phyloP scores from a whole-genome alignment of 1,139 yeast genomes.

The Suhomyces kunorum region DNA sequence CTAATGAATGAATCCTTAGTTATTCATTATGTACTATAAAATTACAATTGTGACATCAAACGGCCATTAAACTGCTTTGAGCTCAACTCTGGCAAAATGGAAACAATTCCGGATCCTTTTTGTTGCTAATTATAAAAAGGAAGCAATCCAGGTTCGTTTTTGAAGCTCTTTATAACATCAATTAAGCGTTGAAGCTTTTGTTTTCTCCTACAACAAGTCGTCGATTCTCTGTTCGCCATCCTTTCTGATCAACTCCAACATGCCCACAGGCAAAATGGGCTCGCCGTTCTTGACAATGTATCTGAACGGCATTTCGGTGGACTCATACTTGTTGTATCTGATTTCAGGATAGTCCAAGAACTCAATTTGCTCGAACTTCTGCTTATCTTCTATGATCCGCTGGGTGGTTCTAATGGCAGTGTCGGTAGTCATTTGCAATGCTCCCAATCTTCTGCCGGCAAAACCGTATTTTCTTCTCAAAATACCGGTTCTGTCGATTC shows the following conservation, averaged over 20 bases:
- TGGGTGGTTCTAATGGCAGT: slow-evolving; percentile 94
- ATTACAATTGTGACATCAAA: too few relatives aligned
- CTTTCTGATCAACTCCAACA: slow-evolving; percentile 79
- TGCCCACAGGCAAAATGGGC: slow-evolving; percentile 89
- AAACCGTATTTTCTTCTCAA: slow-evolving; percentile 77
- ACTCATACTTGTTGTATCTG: slow-evolving; percentile 81
- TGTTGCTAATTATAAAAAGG: too few relatives aligned
- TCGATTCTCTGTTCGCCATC: slow-evolving; percentile 82
- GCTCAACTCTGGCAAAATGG: too few relatives aligned
- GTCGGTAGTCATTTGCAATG: slow-evolving; percentile 94
- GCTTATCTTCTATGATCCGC: slow-evolving; percentile 59
- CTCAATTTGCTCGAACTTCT: slow-evolving; percentile 65
- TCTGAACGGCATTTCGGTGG: slow-evolving; percentile 97
- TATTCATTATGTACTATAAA: too few relatives aligned
- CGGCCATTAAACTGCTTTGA: too few relatives aligned
- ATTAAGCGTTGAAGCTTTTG: too few relatives aligned
- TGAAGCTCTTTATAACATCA: too few relatives aligned
- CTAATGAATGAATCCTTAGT: too few relatives aligned
- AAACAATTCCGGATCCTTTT: too few relatives aligned
- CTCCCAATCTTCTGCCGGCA: slow-evolving; percentile 82
- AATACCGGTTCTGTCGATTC: slow-evolving; percentile 92
- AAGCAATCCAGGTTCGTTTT: too few relatives aligned
- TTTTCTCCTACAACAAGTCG: slow-evolving; percentile 40
- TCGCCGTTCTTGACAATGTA: slow-evolving; percentile 64
- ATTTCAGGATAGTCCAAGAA: slow-evolving; percentile 95